Evolutionary conservation across 345 rosid species (phyloP).

Genomic region (Passiflora organensis): DNA sequence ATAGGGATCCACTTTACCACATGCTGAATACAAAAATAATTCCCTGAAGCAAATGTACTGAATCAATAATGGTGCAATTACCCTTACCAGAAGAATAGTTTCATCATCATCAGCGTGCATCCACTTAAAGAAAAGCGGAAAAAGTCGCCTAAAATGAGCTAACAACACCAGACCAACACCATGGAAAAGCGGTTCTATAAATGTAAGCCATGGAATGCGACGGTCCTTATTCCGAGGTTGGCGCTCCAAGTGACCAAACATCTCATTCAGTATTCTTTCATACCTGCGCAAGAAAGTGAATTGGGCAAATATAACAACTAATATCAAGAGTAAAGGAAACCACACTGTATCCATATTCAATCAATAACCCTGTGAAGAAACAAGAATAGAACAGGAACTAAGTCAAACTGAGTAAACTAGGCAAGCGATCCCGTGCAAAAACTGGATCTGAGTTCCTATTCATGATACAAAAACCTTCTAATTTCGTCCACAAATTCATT

Average conservation of each 20-base stretch:
- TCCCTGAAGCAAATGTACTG: background rate
- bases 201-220: conserved; percentile 60
- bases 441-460: too few relatives aligned
- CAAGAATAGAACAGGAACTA: too few relatives aligned
- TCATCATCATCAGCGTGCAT: conserved; percentile 81
- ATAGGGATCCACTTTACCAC: background rate
- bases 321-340: too few relatives aligned
- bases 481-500: too few relatives aligned
- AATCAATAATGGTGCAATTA: background rate
- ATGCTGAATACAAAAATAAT: background rate
- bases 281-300: conserved; percentile 33
- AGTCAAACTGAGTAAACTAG: too few relatives aligned
- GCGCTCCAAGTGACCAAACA: conserved; percentile 82
- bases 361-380: too few relatives aligned
- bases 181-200: conserved; percentile 57
- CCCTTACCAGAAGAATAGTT: conserved; percentile 67
- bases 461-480: too few relatives aligned
- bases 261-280: conserved; percentile 68
- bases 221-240: conserved; percentile 72
- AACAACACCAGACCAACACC: conserved; percentile 60
- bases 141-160: conserved; percentile 69
- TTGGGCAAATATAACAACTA: background rate
- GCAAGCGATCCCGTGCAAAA: too few relatives aligned
- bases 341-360: too few relatives aligned
- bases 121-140: conserved; percentile 79